These are phyloP conservation scores for Paramyrothecium roridum DNA, from an alignment of 2,329 filamentous ascomycete species.

Conservation along the genomic window DNA sequence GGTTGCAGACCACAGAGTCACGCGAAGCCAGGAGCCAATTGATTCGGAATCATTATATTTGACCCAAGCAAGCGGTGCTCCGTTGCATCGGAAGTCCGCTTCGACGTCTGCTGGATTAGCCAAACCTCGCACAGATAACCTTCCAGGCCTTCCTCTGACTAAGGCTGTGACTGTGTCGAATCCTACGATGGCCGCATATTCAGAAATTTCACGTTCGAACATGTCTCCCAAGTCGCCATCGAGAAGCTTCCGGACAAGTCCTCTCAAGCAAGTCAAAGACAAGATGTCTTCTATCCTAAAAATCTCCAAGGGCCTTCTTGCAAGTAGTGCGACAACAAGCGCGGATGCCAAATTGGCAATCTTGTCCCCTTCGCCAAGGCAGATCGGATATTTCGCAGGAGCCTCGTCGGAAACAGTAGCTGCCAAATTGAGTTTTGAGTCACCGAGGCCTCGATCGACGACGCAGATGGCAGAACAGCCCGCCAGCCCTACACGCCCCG, in stretches of 20 bases:
- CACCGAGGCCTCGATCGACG: constrained; percentile 11
- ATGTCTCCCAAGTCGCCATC: constrained; percentile 56
- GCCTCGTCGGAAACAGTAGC: constrained; percentile 48
- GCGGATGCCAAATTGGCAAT: constrained; percentile 59
- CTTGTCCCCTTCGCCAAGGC: constrained; percentile 49
- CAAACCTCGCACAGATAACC: constrained; percentile 8
- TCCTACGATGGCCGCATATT: constrained; percentile 46
- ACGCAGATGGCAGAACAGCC: constrained; percentile 12
- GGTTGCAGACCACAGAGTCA: neutral
- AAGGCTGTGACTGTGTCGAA: constrained; percentile 63
- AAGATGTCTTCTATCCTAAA: constrained; percentile 89
- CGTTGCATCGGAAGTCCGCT: constrained; percentile 54
- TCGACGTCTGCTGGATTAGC: constrained; percentile 56
- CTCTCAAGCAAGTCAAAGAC: constrained; percentile 87
- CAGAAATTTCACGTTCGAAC: constrained; percentile 37
- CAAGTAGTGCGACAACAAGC: constrained; percentile 66
- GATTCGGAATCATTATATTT: neutral
- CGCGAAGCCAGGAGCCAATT: neutral
- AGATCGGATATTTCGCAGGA: constrained; percentile 38
- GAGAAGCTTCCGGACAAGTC: constrained; percentile 64
- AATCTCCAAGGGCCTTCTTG: constrained; percentile 81
- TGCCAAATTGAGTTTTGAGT: constrained; percentile 16
- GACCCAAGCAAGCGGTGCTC: constrained; percentile 8
- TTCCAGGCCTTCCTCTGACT: constrained; percentile 36
- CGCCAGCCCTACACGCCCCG: constrained; percentile 39